Conservation (phyloP, 352 stramenopile genomes). For the Phytopythium ostracodes region DNA sequence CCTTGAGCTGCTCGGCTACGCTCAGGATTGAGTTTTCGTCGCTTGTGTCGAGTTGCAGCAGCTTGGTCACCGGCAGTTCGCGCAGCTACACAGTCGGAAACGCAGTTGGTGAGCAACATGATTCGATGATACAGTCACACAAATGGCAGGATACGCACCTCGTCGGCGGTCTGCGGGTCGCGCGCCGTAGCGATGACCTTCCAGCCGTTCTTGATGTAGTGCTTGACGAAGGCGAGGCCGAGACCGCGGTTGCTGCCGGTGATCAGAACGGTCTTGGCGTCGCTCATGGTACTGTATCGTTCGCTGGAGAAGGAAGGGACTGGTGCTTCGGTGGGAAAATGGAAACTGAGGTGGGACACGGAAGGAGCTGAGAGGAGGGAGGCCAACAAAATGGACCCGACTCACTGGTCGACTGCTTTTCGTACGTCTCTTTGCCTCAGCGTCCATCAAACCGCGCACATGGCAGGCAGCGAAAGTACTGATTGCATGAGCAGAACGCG, state of each 20-base stretch:
- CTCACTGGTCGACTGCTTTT: too few relatives aligned
- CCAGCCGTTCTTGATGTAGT: conserved; percentile 42
- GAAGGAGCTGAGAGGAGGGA: neutral
- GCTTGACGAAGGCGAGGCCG: conserved; percentile 35
- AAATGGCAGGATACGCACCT: conserved; percentile 16
- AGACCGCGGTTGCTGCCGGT: conserved; percentile 39
- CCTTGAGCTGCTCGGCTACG: conserved; percentile 32
- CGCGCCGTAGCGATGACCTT: conserved; percentile 41
- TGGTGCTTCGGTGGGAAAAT: neutral
- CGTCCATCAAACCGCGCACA: neutral
- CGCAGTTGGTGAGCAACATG: too few relatives aligned
- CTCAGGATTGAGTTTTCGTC: conserved; percentile 36
- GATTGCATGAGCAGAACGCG: neutral
- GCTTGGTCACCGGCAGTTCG: conserved; percentile 18
- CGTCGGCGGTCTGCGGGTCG: conserved; percentile 15
- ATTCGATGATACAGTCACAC: too few relatives aligned
- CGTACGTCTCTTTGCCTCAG: neutral
- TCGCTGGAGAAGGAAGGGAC: neutral
- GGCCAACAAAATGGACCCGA: neutral
- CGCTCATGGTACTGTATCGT: conserved; percentile 23
- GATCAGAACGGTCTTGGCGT: conserved; percentile 47
- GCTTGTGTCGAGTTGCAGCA: conserved; percentile 26
- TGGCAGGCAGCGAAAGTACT: neutral
- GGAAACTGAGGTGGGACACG: neutral
- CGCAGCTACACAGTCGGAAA: conserved; percentile 12